Base-by-base conservation (phyloP, 148 eudicot genomes). In the Persicaria tinctoria region DNA sequence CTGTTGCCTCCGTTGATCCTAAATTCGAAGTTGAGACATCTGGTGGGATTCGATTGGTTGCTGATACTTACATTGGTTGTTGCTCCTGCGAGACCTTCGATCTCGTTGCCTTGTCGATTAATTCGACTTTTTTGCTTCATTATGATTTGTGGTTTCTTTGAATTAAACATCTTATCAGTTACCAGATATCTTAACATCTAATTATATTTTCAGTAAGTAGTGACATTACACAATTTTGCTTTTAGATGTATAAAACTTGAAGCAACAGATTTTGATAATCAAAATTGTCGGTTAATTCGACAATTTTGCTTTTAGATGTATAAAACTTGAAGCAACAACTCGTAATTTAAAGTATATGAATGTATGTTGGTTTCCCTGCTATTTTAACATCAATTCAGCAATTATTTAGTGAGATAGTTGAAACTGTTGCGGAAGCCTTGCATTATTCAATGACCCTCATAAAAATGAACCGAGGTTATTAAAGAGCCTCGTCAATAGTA, bases 1-100 rank as follows among this genome's bases (percentile, higher is more conserved):
- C 92, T 9, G 80, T 94, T 48, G 98, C 97, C 1, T 94, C 98
- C 3, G 97, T 94, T 44, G 97, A 94, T 84, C 82, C 87, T 17
- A 27, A 89, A 83, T 87, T 92, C 51, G 89, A 90, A 82, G 84
- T 94, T 46, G 86, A 89, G 82, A 87, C 91, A 75, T 89, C 86
- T 79, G 82, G 91, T 64, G 90, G 97, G 62, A 85, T 87, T 56
- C 89, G 83, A 80, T 83, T 94, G 66, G 87, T 94, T 82, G 98
- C 97, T 73, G 97, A 94, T 80, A 78, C 80, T 49, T 83, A 75
- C 59, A 89, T 94, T 70, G 76, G 80, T 14, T 78, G 82, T 46
- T 92, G 98, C 83, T 81, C n/a, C n/a, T n/a, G n/a, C n/a, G n/a
- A n/a, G n/a, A n/a, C n/a, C n/a, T n/a, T n/a, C n/a, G n/a, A n/a